phyloP scores from a whole-genome alignment of 169 alveolate species.

The Theileria parva region DNA sequence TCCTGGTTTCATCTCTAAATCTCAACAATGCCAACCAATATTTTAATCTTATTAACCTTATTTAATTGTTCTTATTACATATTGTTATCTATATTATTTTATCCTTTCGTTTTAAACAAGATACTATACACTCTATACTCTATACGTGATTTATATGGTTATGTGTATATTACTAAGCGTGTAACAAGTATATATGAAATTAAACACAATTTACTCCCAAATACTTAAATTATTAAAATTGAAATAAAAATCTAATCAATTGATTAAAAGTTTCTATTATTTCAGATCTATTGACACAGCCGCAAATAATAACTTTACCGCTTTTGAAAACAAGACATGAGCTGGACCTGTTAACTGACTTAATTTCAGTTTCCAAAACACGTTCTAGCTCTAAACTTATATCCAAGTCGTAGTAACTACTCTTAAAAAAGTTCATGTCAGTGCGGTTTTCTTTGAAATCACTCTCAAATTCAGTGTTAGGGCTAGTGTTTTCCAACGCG shows the following conservation, averaged over 20 bases:
- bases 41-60: neutral
- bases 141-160: neutral
- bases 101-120: neutral
- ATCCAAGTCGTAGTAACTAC: constrained; percentile 28
- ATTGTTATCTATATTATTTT: neutral
- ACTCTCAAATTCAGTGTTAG: constrained; percentile 7
- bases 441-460: neutral
- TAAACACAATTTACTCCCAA: neutral
- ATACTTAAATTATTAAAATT: neutral
- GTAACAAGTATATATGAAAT: neutral
- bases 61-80: constrained; percentile 1
- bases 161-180: neutral
- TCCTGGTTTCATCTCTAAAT: constrained; percentile 50
- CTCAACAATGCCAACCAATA: constrained; percentile 10
- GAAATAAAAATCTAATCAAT: constrained; percentile 21
- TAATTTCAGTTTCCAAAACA: constrained; percentile 42
- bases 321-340: constrained; percentile 60
- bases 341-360: constrained; percentile 1
- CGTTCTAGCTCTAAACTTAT: constrained; percentile 50
- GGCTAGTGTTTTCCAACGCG: constrained; percentile 13
- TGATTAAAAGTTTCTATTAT: constrained; percentile 22
- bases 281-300: constrained; percentile 41
- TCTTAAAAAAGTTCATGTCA: neutral
- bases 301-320: constrained; percentile 56
- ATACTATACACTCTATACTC: neutral